phyloP scores from a whole-genome alignment of 352 stramenopile species.

The Pythium folliculosum region DNA sequence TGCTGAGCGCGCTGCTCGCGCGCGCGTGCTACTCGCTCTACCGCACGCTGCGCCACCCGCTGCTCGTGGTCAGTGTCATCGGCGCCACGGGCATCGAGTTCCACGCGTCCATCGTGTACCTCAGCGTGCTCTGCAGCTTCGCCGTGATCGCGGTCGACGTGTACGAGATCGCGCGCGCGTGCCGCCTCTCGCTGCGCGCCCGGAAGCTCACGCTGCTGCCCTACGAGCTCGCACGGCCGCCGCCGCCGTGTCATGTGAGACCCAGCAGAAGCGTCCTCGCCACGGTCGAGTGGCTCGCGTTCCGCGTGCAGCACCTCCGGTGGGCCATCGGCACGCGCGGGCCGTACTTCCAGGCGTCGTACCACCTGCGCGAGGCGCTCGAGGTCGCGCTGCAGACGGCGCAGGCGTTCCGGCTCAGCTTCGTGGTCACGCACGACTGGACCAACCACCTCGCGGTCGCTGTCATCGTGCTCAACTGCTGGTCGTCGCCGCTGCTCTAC shows the following conservation, averaged over 20 bases:
- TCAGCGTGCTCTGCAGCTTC: not conserved
- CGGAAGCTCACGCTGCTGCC: not conserved
- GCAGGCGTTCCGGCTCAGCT: slow-evolving; percentile 20
- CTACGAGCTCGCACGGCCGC: not conserved
- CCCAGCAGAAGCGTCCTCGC: too few species aligned
- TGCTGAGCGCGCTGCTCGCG: not conserved
- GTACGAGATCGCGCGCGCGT: not conserved
- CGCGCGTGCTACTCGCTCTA: slow-evolving; percentile 2
- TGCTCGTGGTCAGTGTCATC: not conserved
- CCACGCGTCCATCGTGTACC: not conserved
- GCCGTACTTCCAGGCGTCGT: slow-evolving; percentile 8
- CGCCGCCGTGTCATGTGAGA: not conserved
- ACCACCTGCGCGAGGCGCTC: slow-evolving; percentile 8
- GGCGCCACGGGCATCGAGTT: not conserved
- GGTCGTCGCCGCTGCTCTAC: slow-evolving; percentile 16
- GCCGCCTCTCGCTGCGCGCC: not conserved
- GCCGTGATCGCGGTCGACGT: not conserved
- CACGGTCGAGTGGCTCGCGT: too few species aligned
- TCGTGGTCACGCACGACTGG: slow-evolving; percentile 14
- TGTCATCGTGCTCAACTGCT: slow-evolving; percentile 20
- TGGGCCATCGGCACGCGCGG: slow-evolving; percentile 3
- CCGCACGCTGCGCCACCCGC: not conserved
- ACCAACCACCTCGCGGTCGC: slow-evolving; percentile 15
- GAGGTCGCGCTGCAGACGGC: too few species aligned
- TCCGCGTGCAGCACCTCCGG: not conserved